Base-by-base conservation (phyloP, 208 protist species). In the Leptomonas seymouri region DNA sequence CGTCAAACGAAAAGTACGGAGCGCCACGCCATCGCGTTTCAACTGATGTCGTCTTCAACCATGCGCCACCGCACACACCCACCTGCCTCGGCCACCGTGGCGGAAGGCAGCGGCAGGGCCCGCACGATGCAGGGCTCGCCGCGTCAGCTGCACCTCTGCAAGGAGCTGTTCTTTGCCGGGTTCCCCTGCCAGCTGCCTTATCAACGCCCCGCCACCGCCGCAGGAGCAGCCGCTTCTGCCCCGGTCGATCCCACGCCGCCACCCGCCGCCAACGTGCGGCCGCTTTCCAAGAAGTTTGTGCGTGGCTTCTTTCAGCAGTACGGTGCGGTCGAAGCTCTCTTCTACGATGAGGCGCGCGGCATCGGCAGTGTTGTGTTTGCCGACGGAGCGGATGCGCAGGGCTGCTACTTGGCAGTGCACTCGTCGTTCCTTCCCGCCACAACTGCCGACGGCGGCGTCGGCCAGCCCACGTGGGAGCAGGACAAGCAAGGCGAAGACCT, bases 121-220 rank as follows among this genome's bases (percentile, higher is more conserved):
- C 50, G 57, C 31, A 8, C 57, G 9, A 55, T 55, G 1, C 71
- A 74, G 15, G 44, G 53, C 23, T 34, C 62, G 1, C 15, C 68
- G 15, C 31, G 75, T 7, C 30, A 78, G 39, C 73, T 77, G 62
- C 73, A 72, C 0, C 64, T 80, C 21, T 87, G 82, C 75, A 71
- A 74, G 55, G 83, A 94, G 58, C 15, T 94, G 23, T 83, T 94
- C 51, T 94, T 91, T 57, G 89, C 89, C 5, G 89, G 89, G 12
- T 89, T 94, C 46, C 83, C 73, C 14, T 66, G 48, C 55, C 51
- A 14, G 0, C 39, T 42, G 18, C 44, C 30, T 20, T 58, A 67
- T 34, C 31, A 16, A 15, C 20, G 49, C 4, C 15, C 46, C 15
- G 36, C 20, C 51, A 11, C 2, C 48, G 23, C 60, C 44, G 39